Evolutionary conservation across 805 yeast species (phyloP).

Genomic region (Hanseniaspora valbyensis): DNA sequence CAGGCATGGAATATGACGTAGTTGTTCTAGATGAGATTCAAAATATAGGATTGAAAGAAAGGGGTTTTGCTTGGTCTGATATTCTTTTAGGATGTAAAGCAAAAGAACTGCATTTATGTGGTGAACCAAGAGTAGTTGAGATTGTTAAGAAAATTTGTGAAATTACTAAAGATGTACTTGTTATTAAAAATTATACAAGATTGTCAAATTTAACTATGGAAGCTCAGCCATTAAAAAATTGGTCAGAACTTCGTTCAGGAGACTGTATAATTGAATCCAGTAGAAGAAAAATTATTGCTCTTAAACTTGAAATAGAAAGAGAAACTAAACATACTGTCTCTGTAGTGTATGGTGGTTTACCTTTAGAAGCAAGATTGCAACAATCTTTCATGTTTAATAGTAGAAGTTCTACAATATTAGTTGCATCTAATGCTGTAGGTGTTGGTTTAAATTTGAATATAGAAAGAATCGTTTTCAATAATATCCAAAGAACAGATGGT

Average conservation of each 20-base stretch:
- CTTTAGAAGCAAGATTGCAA: slow-evolving; percentile 83
- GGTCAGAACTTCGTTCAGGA: slow-evolving; percentile 43
- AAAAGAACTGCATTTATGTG: slow-evolving; percentile 81
- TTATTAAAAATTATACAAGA: slow-evolving; percentile 60
- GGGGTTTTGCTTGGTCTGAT: slow-evolving; percentile 94
- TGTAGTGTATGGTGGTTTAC: slow-evolving; percentile 87
- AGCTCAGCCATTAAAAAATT: slow-evolving; percentile 27
- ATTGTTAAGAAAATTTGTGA: slow-evolving; percentile 47
- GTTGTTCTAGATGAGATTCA: slow-evolving; percentile 94
- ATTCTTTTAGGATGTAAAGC: slow-evolving; percentile 82
- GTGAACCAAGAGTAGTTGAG: slow-evolving; percentile 77
- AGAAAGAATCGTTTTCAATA: slow-evolving; percentile 64
- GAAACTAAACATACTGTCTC: slow-evolving; percentile 60
- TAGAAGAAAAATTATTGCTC: slow-evolving; percentile 55
- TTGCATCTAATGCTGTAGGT: slow-evolving; percentile 95
- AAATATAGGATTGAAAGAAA: slow-evolving; percentile 65
- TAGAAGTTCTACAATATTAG: slow-evolving; percentile 70
- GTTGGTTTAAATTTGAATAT: slow-evolving; percentile 91
- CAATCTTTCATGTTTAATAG: slow-evolving; percentile 72
- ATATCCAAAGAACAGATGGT: slow-evolving; percentile 64
- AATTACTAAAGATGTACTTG: slow-evolving; percentile 70
- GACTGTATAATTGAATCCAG: slow-evolving; percentile 88
- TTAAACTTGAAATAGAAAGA: slow-evolving; percentile 59
- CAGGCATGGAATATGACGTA: slow-evolving; percentile 58
- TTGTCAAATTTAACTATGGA: slow-evolving; percentile 60